Percentiles rank a stretch among this genome's conserved stretches.
phyloP scores from a whole-genome alignment of 2,329 filamentous ascomycete species.

The Phialophora tarda region DNA sequence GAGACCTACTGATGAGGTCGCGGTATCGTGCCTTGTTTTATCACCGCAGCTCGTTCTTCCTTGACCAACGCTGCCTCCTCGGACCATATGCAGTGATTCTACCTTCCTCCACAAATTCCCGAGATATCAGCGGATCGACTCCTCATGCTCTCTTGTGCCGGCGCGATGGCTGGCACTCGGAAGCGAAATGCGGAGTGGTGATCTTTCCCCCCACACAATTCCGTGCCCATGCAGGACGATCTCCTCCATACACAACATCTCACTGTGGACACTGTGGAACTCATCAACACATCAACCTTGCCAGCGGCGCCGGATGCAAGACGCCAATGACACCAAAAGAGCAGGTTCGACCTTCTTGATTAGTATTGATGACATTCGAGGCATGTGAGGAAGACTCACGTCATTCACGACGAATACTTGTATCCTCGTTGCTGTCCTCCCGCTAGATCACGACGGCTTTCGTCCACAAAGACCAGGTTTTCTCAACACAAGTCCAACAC shows the following conservation, averaged over 20 bases:
- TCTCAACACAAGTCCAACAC: neutral
- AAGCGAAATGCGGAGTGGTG: constrained; percentile 7
- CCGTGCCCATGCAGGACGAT: neutral
- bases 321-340: neutral
- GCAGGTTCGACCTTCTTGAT: neutral
- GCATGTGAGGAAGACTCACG: neutral
- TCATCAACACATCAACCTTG: constrained; percentile 1
- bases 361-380: constrained; percentile 10
- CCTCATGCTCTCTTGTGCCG: neutral
- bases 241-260: neutral
- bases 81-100: neutral
- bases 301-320: neutral
- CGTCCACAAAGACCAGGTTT: neutral
- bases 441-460: neutral
- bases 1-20: neutral
- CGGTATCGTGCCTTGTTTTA: neutral
- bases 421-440: neutral
- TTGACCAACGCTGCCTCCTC: neutral
- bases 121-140: constrained; percentile 7
- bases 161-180: too few relatives aligned
- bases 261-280: neutral
- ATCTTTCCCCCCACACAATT: neutral
- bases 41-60: neutral
- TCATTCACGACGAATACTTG: neutral
- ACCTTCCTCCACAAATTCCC: neutral